phyloP scores from a whole-genome alignment of 2,329 filamentous ascomycete genomes.

The Pseudopithomyces maydicus region DNA sequence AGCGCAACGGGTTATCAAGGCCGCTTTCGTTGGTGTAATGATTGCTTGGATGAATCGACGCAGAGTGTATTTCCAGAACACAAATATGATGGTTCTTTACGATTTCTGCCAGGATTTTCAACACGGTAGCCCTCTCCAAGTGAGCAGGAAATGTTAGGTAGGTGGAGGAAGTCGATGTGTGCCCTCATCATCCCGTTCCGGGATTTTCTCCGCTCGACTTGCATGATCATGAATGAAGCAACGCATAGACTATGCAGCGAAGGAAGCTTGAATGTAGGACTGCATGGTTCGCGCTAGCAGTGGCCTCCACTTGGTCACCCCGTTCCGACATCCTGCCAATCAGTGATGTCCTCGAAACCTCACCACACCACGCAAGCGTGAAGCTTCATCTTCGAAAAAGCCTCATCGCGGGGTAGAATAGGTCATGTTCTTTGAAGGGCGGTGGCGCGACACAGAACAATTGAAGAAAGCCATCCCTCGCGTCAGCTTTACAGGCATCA shows the following conservation, averaged over 20 bases:
- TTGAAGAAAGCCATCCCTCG: not conserved
- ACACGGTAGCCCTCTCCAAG: too few species aligned
- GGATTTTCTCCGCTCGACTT: not conserved
- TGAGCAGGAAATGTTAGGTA: too few species aligned
- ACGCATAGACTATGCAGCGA: not conserved
- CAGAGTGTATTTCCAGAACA: too few species aligned
- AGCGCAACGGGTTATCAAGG: not conserved
- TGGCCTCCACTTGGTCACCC: not conserved
- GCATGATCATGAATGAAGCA: not conserved
- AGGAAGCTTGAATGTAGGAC: too few species aligned
- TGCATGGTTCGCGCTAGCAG: not conserved
- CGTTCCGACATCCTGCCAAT: constrained; percentile 12
- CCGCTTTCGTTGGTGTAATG: too few species aligned
- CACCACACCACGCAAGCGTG: not conserved
- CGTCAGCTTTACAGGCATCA: not conserved
- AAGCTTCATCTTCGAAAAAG: not conserved
- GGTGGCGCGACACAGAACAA: not conserved
- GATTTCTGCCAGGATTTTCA: too few species aligned
- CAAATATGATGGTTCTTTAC: too few species aligned
- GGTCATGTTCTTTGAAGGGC: not conserved
- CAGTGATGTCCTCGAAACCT: not conserved
- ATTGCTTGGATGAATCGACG: too few species aligned
- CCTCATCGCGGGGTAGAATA: constrained; percentile 5
- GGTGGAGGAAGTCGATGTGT: not conserved
- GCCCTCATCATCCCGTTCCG: not conserved